A percentile compares a stretch with the other conserved stretches of the same genome.
Conservation (phyloP, 495 filamentous ascomycete genomes). For the Trichocladium antarcticum region DNA sequence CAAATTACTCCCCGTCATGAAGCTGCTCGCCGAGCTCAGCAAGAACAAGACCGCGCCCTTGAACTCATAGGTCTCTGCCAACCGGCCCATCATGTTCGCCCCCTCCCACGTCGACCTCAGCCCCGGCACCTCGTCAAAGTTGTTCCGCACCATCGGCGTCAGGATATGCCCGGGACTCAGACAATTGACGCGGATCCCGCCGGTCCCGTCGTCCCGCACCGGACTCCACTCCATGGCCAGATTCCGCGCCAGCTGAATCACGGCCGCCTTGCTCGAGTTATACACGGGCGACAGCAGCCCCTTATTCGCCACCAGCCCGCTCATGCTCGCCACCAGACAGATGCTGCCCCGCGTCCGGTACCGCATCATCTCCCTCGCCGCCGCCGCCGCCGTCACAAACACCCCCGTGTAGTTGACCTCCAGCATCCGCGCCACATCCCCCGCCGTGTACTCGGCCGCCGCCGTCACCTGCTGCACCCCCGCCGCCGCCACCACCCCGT, state of each 20-base stretch:
- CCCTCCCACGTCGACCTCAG: slow-evolving; percentile 49
- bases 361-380: slow-evolving; percentile 64
- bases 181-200: slow-evolving; percentile 57
- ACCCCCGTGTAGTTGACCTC: slow-evolving; percentile 67
- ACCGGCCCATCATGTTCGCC: slow-evolving; percentile 59
- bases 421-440: slow-evolving; percentile 61
- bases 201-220: slow-evolving; percentile 25
- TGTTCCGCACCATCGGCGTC: slow-evolving; percentile 59
- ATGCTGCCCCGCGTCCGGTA: slow-evolving; percentile 64
- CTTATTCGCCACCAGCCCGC: slow-evolving; percentile 59
- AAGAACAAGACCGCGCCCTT: slow-evolving; percentile 47
- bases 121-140: slow-evolving; percentile 54
- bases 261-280: slow-evolving; percentile 59
- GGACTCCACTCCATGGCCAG: slow-evolving; percentile 64
- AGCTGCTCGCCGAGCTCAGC: slow-evolving; percentile 54
- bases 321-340: slow-evolving; percentile 64
- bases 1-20: slow-evolving; percentile 57
- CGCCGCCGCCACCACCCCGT: slow-evolving; percentile 67
- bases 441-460: slow-evolving; percentile 56
- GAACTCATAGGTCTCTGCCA: slow-evolving; percentile 55
- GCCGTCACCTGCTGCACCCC: slow-evolving; percentile 60
- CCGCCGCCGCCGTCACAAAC: slow-evolving; percentile 61
- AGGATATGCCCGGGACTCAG: slow-evolving; percentile 60
- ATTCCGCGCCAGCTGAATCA: slow-evolving; percentile 52
- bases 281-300: slow-evolving; percentile 56